Base-by-base conservation (phyloP, 257 asterid genomes). In the Solanum etuberosum region DNA sequence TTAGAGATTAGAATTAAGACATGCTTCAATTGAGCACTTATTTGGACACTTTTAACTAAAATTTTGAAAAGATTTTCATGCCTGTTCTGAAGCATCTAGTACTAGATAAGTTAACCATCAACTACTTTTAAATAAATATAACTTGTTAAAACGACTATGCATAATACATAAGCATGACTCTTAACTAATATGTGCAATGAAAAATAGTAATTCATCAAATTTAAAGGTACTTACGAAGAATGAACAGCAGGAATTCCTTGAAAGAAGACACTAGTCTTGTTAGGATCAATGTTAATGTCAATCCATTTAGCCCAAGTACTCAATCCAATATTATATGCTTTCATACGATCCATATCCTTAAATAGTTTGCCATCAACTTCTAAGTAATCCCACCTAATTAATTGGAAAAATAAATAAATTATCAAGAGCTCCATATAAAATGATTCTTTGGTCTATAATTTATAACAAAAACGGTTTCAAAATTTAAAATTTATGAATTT, bases 271-370 rank as follows among this genome's bases (percentile, higher is more conserved):
- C n/a, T 88, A 34, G 93, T 92, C 84, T 87, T 90, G 76, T 73
- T 23, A 38, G 93, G 90, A 86, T 93, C 93, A 51, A 93, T 43
- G 78, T 95, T 93, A 59, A 94, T 86, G 86, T 93, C 97, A 2
- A 94, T 90, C 98, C 98, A 95, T 3, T 89, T 81, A 43, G 95
- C 94, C 98, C 97, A 95, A 34, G 96, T 93, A 9, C 90, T 94
- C 73, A 94, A 86, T 27, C 95, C 98, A 77, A 42, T 92, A 73
- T 88, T 89, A 88, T 87, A 93, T 18, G 96, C 94, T 83, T 84
- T 93, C 94, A 91, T 92, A 4, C 89, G 90, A 88, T 93, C 93
- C 93, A 94, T 93, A 83, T 94, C 93, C 83, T 89, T 54, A 20
- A 85, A 34, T 71, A 88, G 87, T 6, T 83, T 87, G 68, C 91